phyloP scores from a whole-genome alignment of 345 rosid genomes.

The Brassica carinata region DNA sequence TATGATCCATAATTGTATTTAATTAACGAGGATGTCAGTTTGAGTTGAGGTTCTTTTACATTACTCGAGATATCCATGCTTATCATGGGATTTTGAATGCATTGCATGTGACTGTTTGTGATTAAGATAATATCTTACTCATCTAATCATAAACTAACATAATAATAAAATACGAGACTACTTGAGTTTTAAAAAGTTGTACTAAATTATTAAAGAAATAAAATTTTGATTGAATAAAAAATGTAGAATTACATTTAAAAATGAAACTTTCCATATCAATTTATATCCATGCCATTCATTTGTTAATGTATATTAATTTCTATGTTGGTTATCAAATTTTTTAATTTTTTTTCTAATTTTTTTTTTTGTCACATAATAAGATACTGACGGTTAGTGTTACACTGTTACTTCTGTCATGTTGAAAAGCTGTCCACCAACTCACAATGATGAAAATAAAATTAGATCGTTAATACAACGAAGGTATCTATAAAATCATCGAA shows the following conservation, averaged over 20 bases:
- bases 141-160: not conserved
- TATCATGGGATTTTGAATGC: slow-evolving; percentile 37
- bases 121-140: slow-evolving; percentile 5
- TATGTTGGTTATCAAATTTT: not conserved
- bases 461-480: not conserved
- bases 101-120: slow-evolving; percentile 32
- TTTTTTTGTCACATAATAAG: not conserved
- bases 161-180: not conserved
- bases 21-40: not conserved
- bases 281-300: not conserved
- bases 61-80: slow-evolving; percentile 20
- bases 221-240: not conserved
- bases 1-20: slow-evolving; percentile 14
- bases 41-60: slow-evolving; percentile 27
- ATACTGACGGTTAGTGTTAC: not conserved
- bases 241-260: not conserved
- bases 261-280: not conserved
- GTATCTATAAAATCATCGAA: slow-evolving; percentile 2
- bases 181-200: not conserved
- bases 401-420: not conserved
- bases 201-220: not conserved
- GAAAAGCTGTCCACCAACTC: not conserved
- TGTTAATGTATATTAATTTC: not conserved
- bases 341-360: no score
- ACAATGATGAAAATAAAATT: not conserved